These are phyloP conservation scores for Albifimbria verrucaria DNA, from an alignment of 2,329 filamentous ascomycete species.

Conservation along the genomic window DNA sequence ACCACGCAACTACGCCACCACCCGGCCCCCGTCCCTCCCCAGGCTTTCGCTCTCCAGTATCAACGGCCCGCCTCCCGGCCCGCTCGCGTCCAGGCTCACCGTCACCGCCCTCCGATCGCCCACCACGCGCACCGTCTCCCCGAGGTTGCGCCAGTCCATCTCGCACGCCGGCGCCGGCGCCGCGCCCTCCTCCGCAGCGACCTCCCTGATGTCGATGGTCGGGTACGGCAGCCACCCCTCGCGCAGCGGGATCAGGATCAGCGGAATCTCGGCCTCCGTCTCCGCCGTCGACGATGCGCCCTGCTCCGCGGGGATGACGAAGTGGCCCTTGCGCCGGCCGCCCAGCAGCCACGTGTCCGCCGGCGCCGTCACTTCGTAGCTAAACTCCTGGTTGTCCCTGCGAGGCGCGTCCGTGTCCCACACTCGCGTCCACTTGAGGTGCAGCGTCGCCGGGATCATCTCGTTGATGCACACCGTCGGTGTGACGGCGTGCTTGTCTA, in stretches of 20 bases:
- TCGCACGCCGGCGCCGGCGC: slow-evolving; percentile 54
- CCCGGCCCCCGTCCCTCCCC: slow-evolving; percentile 25
- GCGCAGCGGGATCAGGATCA: slow-evolving; percentile 77
- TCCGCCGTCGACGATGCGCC: slow-evolving; percentile 42
- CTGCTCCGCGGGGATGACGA: slow-evolving; percentile 54
- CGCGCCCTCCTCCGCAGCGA: slow-evolving; percentile 30
- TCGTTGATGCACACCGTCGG: slow-evolving; percentile 59
- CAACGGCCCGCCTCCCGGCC: slow-evolving; percentile 62
- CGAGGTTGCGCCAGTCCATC: slow-evolving; percentile 75
- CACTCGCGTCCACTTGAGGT: slow-evolving; percentile 58
- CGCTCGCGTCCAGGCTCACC: slow-evolving; percentile 66
- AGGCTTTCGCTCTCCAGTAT: slow-evolving; percentile 58
- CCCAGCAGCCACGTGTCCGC: slow-evolving; percentile 81
- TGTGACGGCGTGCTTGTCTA: slow-evolving; percentile 27
- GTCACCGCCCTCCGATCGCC: slow-evolving; percentile 70
- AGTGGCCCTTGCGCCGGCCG: slow-evolving; percentile 75
- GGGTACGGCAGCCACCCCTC: slow-evolving; percentile 78
- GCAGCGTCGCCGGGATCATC: slow-evolving; percentile 60
- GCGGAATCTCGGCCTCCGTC: slow-evolving; percentile 56
- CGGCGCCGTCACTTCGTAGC: slow-evolving; percentile 75
- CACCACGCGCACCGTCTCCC: slow-evolving; percentile 73
- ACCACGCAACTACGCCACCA: slow-evolving; percentile 29
- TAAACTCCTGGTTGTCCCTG: slow-evolving; percentile 63
- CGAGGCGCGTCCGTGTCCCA: slow-evolving; percentile 51
- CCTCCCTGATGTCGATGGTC: slow-evolving; percentile 70